These are phyloP conservation scores for Lagenidium giganteum DNA, from an alignment of 352 stramenopile species.

Conservation along the genomic window DNA sequence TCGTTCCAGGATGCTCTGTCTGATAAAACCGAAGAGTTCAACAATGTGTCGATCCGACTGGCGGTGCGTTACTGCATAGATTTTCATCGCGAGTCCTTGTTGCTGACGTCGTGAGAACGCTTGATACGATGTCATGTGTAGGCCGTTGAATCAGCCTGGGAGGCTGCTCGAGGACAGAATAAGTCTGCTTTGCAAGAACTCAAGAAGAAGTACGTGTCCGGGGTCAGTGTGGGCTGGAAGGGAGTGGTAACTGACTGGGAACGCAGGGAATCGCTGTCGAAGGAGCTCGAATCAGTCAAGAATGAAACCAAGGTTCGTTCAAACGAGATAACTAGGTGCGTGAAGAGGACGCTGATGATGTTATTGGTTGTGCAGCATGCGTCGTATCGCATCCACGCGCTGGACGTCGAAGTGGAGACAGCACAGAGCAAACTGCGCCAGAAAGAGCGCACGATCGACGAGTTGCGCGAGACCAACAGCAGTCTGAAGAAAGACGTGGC, in stretches of 20 bases:
- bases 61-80: conserved; percentile 25
- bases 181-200: conserved; percentile 68
- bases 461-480: conserved; percentile 60
- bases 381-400: conserved; percentile 63
- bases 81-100: too few relatives aligned
- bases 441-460: conserved; percentile 65
- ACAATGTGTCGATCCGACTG: conserved; percentile 55
- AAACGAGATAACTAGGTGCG: too few relatives aligned
- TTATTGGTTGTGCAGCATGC: conserved; percentile 28
- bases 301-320: conserved; percentile 65
- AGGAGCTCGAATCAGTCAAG: conserved; percentile 62
- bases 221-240: not conserved
- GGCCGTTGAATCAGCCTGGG: conserved; percentile 77
- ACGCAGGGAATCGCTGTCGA: conserved; percentile 48
- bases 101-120: too few relatives aligned
- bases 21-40: conserved; percentile 68
- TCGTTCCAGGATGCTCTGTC: conserved; percentile 27
- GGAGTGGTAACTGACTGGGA: not conserved
- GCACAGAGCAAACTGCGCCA: conserved; percentile 68
- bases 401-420: conserved; percentile 74
- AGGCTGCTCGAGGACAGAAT: conserved; percentile 73
- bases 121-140: too few relatives aligned
- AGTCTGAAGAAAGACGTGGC: conserved; percentile 62
- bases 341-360: too few relatives aligned
- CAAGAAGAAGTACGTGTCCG: conserved; percentile 63